These are phyloP conservation scores for Plasmopara muralis DNA, from an alignment of 352 stramenopile species.

Conservation along the genomic window DNA sequence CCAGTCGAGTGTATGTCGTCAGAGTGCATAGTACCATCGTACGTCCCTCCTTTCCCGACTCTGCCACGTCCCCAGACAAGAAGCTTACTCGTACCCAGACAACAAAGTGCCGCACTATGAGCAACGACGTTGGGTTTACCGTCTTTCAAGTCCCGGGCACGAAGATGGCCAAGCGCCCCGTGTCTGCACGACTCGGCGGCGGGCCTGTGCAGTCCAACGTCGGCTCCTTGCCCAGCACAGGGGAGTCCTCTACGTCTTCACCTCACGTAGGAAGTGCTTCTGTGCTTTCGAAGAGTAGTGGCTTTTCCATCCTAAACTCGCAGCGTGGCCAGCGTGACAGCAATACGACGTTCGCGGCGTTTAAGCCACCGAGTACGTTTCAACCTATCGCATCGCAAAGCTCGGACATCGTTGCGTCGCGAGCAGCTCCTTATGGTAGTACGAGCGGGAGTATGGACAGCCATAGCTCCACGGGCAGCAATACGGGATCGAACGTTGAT, in stretches of 20 bases:
- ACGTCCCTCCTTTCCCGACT: slow-evolving; percentile 1
- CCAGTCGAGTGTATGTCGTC: neutral
- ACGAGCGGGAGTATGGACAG: slow-evolving; percentile 24
- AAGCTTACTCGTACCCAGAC: neutral
- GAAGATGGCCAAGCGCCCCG: slow-evolving; percentile 24
- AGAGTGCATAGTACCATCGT: slow-evolving; percentile 9
- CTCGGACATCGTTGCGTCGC: slow-evolving; percentile 10
- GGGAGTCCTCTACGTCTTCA: slow-evolving; percentile 15
- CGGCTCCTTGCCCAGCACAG: slow-evolving; percentile 12
- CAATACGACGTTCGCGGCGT: slow-evolving; percentile 29
- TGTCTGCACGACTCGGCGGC: slow-evolving; percentile 17
- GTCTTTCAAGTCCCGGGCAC: slow-evolving; percentile 61
- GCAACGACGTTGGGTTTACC: slow-evolving; percentile 47
- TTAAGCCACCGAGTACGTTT: slow-evolving; percentile 24
- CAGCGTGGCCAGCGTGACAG: slow-evolving; percentile 31
- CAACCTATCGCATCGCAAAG: slow-evolving; percentile 17
- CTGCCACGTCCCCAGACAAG: neutral
- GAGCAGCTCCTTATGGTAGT: slow-evolving; percentile 18
- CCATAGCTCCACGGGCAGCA: slow-evolving; percentile 22
- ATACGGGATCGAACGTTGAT: slow-evolving; percentile 20
- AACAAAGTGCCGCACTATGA: slow-evolving; percentile 16
- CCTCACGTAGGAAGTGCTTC: slow-evolving; percentile 6
- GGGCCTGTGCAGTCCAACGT: slow-evolving; percentile 15
- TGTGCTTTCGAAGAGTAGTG: slow-evolving; percentile 12
- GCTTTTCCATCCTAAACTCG: slow-evolving; percentile 2